phyloP scores from a whole-genome alignment of 2,329 filamentous ascomycete species.

The Aspergillus unguis region DNA sequence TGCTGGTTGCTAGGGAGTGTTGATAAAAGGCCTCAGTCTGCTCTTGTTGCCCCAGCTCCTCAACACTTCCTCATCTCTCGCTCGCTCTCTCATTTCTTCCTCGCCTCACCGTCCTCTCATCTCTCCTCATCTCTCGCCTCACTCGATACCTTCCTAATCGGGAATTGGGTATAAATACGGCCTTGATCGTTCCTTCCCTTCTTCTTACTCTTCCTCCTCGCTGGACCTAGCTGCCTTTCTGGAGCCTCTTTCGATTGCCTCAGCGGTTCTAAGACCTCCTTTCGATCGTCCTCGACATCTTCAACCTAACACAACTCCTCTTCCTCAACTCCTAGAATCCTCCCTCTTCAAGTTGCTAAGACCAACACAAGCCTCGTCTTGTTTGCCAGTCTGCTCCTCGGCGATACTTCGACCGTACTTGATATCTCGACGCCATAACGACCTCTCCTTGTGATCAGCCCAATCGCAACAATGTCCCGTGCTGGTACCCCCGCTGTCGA shows the following conservation, averaged over 20 bases:
- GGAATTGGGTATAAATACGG: background rate
- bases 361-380: background rate
- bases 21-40: too few species aligned
- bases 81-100: background rate
- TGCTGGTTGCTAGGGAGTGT: too few species aligned
- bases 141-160: background rate
- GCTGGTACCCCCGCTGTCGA: background rate
- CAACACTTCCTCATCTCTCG: background rate
- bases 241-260: too few species aligned
- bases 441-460: background rate
- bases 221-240: too few species aligned
- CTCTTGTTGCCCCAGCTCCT: too few species aligned
- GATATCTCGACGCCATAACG: background rate
- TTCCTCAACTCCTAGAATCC: background rate
- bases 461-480: slow-evolving; percentile 6
- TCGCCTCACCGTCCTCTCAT: background rate
- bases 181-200: background rate
- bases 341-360: background rate
- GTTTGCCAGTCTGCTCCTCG: background rate
- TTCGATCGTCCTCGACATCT: background rate
- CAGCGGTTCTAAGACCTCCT: too few species aligned
- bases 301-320: background rate
- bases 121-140: background rate
- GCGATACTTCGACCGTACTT: background rate
- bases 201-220: background rate